These are phyloP conservation scores for Skeletonema menzelii DNA, from an alignment of 108 stramenopile genomes.

Conservation along the genomic window DNA sequence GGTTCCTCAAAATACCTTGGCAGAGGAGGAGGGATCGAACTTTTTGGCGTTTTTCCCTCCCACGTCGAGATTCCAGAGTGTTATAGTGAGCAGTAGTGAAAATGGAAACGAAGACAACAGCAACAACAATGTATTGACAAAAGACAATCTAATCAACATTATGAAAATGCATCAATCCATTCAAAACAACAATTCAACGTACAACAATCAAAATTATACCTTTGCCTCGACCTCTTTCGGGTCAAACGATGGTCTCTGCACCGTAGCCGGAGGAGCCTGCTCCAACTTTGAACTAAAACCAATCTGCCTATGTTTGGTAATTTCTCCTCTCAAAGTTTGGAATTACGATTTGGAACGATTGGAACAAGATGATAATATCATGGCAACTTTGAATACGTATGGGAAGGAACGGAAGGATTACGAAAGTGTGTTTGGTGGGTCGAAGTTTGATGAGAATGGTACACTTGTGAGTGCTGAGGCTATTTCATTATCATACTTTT, in stretches of 20 bases:
- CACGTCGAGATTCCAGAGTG: constrained; percentile 45
- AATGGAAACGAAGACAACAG: neutral
- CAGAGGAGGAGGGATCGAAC: constrained; percentile 44
- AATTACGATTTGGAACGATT: constrained; percentile 62
- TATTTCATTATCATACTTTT: constrained; percentile 58
- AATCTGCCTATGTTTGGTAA: constrained; percentile 53
- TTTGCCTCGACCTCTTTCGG: neutral
- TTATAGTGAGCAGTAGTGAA: constrained; percentile 25
- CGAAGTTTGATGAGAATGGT: constrained; percentile 44
- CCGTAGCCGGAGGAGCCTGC: constrained; percentile 56
- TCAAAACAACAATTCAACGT: constrained; percentile 11
- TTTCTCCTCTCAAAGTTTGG: constrained; percentile 62
- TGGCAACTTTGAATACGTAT: constrained; percentile 53
- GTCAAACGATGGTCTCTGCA: constrained; percentile 39
- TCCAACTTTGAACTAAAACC: constrained; percentile 14
- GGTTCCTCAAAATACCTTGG: constrained; percentile 67
- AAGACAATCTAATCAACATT: constrained; percentile 44
- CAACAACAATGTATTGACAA: constrained; percentile 52
- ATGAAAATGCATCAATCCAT: constrained; percentile 57
- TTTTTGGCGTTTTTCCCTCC: constrained; percentile 48
- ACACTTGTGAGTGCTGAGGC: constrained; percentile 53
- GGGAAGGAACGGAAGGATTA: constrained; percentile 48
- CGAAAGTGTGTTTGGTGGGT: constrained; percentile 48
- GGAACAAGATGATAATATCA: constrained; percentile 50
- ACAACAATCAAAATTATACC: constrained; percentile 34